Conservation (phyloP, 2,329 filamentous ascomycete species). For the Aureobasidium pullulans region DNA sequence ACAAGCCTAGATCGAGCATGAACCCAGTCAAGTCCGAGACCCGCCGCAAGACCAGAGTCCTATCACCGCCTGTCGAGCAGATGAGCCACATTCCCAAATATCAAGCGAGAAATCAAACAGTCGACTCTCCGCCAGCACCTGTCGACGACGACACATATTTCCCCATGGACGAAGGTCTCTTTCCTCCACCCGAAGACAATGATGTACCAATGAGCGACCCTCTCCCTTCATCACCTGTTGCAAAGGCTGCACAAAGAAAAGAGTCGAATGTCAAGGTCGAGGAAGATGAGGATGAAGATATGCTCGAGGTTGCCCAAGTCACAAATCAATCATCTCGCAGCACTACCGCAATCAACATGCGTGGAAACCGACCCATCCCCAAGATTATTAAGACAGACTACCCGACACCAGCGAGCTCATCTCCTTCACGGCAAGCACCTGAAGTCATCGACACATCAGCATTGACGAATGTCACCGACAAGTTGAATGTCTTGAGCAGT, state of each 20-base stretch:
- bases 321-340: conserved; percentile 57
- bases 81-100: conserved; percentile 29
- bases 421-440: conserved; percentile 56
- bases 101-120: conserved; percentile 17
- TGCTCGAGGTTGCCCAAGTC: conserved; percentile 79
- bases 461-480: conserved; percentile 82
- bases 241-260: conserved; percentile 31
- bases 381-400: conserved; percentile 64
- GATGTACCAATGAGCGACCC: conserved; percentile 80
- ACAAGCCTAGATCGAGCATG: conserved; percentile 43
- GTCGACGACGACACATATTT: conserved; percentile 18
- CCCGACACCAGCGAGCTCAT: conserved; percentile 68
- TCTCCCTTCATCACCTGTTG: conserved; percentile 69
- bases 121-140: neutral
- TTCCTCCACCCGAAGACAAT: conserved; percentile 50
- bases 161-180: conserved; percentile 37
- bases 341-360: conserved; percentile 71
- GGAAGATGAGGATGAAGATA: conserved; percentile 66
- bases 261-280: conserved; percentile 56
- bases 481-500: conserved; percentile 76
- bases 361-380: conserved; percentile 69
- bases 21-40: conserved; percentile 65
- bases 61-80: conserved; percentile 65
- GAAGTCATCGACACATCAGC: conserved; percentile 62
- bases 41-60: conserved; percentile 68